Evolutionary conservation across 2,329 filamentous ascomycete genomes (phyloP).

Genomic region (Penicillium oxalicum): DNA sequence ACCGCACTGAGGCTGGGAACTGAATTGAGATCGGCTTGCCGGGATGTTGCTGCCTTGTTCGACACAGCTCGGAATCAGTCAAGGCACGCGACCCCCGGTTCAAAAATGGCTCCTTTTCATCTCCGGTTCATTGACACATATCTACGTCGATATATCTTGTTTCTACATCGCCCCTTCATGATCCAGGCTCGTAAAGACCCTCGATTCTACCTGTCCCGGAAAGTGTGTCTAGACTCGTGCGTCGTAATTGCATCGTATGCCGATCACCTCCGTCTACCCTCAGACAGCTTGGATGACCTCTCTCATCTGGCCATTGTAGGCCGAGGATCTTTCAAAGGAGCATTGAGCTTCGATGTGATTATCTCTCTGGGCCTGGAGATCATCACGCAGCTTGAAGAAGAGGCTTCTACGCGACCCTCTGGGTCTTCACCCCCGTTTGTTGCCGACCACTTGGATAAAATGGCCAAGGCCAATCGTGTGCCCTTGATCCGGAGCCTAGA

Average conservation of each 20-base stretch:
- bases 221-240: slow-evolving; percentile 15
- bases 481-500: slow-evolving; percentile 16
- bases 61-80: too few relatives aligned
- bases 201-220: slow-evolving; percentile 15
- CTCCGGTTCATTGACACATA: slow-evolving; percentile 6
- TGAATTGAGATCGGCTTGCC: too few relatives aligned
- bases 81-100: not conserved
- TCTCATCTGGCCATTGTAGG: slow-evolving; percentile 11
- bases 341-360: slow-evolving; percentile 20
- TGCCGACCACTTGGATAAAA: slow-evolving; percentile 8
- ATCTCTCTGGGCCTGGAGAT: slow-evolving; percentile 18
- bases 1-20: too few relatives aligned
- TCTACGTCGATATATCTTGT: slow-evolving; percentile 13
- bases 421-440: not conserved
- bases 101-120: too few relatives aligned
- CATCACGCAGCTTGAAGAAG: slow-evolving; percentile 21
- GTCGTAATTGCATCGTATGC: slow-evolving; percentile 17
- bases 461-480: slow-evolving; percentile 7
- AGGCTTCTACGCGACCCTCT: slow-evolving; percentile 1
- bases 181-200: slow-evolving; percentile 10
- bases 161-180: slow-evolving; percentile 15
- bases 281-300: slow-evolving; percentile 9
- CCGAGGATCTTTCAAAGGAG: slow-evolving; percentile 15
- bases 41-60: too few relatives aligned
- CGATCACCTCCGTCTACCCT: slow-evolving; percentile 9